phyloP scores from a whole-genome alignment of 192 early-diverging fungal species.

The Podila epigama region DNA sequence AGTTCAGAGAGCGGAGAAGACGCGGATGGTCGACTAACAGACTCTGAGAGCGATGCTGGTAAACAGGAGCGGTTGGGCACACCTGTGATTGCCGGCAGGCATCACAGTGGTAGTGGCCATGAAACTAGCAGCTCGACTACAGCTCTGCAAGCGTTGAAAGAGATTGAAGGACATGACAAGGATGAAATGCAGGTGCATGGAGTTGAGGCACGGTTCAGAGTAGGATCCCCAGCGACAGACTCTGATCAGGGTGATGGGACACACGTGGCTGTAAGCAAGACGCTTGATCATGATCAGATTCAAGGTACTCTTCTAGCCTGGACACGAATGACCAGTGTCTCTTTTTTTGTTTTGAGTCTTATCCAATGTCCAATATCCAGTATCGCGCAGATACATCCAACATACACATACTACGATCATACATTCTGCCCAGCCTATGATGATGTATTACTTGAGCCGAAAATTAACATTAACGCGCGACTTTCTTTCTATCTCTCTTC shows the following conservation, averaged over 20 bases:
- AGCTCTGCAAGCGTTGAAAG: slow-evolving; percentile 24
- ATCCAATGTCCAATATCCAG: too few species aligned
- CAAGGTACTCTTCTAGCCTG: slow-evolving; percentile 4
- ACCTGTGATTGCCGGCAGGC: slow-evolving; percentile 24
- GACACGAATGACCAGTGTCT: neutral
- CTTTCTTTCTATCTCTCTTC: too few species aligned
- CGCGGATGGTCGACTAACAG: slow-evolving; percentile 32
- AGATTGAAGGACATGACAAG: slow-evolving; percentile 38
- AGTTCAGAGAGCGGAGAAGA: slow-evolving; percentile 25
- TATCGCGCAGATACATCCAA: neutral
- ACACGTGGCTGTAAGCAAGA: slow-evolving; percentile 4
- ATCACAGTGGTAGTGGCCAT: neutral
- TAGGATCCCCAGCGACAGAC: slow-evolving; percentile 5
- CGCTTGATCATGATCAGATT: slow-evolving; percentile 25
- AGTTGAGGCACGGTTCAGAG: slow-evolving; percentile 7
- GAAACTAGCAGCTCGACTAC: neutral
- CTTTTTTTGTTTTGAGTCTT: neutral
- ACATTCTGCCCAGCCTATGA: too few species aligned
- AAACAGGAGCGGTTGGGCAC: slow-evolving; percentile 18
- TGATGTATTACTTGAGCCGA: too few species aligned
- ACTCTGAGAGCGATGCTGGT: slow-evolving; percentile 23
- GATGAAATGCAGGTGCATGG: slow-evolving; percentile 16
- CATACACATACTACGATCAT: neutral
- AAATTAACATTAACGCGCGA: too few species aligned
- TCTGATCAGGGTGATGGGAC: slow-evolving; percentile 9